These are phyloP conservation scores for Chlorella sp. DNA, from an alignment of 139 green algal genomes.

Conservation along the genomic window DNA sequence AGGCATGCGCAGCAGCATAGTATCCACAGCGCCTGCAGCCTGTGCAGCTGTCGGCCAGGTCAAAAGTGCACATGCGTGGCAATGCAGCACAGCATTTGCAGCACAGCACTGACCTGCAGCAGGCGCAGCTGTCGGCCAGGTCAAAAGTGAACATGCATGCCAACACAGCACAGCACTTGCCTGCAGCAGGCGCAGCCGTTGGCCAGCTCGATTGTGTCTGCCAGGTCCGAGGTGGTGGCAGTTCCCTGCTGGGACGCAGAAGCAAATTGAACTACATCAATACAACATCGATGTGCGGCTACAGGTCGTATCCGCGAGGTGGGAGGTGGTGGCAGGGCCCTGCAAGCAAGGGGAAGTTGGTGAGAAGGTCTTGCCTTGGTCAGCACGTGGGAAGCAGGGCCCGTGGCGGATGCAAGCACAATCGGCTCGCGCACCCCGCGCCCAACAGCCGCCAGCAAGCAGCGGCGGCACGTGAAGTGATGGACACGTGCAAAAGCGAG, in stretches of 20 bases:
- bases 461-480: too few species aligned
- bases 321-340: constrained; percentile 29
- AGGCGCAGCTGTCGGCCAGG: constrained; percentile 93
- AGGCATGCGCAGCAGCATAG: neutral
- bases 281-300: too few species aligned
- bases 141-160: constrained; percentile 75
- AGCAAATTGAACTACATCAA: too few species aligned
- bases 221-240: constrained; percentile 65
- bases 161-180: neutral
- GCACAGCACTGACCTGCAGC: constrained; percentile 51
- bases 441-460: too few species aligned
- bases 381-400: too few species aligned
- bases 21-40: constrained; percentile 61
- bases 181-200: constrained; percentile 93
- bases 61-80: constrained; percentile 67
- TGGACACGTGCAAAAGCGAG: too few species aligned
- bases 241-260: too few species aligned
- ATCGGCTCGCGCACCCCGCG: too few species aligned
- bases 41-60: constrained; percentile 93
- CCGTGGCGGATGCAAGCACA: too few species aligned
- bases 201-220: constrained; percentile 92
- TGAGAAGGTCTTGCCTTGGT: too few species aligned
- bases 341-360: too few species aligned
- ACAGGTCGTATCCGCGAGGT: constrained; percentile 93
- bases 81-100: neutral